Evolutionary conservation across 208 protist genomes (phyloP).

Genomic region (Trichomonas vaginalis): DNA sequence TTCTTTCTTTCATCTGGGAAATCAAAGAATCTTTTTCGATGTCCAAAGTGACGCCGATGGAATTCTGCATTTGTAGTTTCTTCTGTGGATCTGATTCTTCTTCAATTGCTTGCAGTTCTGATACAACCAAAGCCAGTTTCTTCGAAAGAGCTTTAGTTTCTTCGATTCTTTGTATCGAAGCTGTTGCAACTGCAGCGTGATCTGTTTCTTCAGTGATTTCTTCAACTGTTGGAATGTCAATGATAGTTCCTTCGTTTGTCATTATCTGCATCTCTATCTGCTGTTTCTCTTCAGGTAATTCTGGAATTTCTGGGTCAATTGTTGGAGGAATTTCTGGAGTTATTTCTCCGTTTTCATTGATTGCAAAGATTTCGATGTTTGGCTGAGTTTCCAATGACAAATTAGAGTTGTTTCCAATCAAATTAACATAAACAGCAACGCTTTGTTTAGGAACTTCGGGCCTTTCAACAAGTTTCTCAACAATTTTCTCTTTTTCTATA

Average conservation of each 20-base stretch:
- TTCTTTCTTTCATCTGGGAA: background rate
- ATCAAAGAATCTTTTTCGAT: background rate
- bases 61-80: background rate
- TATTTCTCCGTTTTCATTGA: background rate
- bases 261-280: background rate
- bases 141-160: background rate
- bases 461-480: too few relatives aligned
- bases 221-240: background rate
- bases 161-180: background rate
- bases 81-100: background rate
- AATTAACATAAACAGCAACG: too few relatives aligned
- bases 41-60: background rate
- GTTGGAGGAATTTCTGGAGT: background rate
- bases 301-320: background rate
- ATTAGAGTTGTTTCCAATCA: too few relatives aligned
- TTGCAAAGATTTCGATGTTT: background rate
- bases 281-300: background rate
- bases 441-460: too few relatives aligned
- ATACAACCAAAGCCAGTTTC: background rate
- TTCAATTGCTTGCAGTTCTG: background rate
- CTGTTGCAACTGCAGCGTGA: background rate
- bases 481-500: too few relatives aligned
- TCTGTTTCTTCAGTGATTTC: background rate
- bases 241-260: background rate
- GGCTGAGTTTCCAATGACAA: background rate